Percentiles rank a stretch among this genome's conserved stretches.
Conservation (phyloP, 23 red algal genomes). For the Gracilaria domingensis region DNA sequence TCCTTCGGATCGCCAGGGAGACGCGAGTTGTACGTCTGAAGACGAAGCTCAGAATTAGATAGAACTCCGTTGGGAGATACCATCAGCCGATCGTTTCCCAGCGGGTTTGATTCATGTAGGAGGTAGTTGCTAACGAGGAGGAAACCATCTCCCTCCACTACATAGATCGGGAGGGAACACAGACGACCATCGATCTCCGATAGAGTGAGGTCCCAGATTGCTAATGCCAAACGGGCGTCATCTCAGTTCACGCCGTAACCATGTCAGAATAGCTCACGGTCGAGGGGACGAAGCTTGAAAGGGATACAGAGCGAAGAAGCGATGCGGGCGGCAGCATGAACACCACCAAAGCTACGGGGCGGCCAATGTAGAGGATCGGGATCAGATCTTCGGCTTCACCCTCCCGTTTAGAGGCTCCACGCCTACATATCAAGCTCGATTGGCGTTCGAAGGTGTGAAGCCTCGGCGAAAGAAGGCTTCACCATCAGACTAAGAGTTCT, state of each 20-base stretch:
- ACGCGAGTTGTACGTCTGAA: constrained; percentile 19
- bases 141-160: constrained; percentile 22
- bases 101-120: constrained; percentile 15
- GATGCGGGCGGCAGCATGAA: neutral
- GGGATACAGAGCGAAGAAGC: neutral
- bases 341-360: neutral
- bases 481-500: neutral
- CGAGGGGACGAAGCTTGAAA: constrained; percentile 22
- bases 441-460: constrained; percentile 18
- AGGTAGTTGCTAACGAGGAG: constrained; percentile 25
- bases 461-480: neutral
- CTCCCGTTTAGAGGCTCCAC: neutral
- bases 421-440: neutral
- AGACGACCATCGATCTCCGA: neutral
- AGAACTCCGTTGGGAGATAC: constrained; percentile 7
- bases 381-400: neutral
- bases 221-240: constrained; percentile 15
- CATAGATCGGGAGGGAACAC: constrained; percentile 24
- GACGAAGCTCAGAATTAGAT: neutral
- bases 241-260: constrained; percentile 34
- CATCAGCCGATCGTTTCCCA: neutral
- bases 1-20: neutral
- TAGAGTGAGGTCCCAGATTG: constrained; percentile 16
- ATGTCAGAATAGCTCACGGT: constrained; percentile 18
- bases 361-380: neutral